phyloP scores from a whole-genome alignment of 495 filamentous ascomycete genomes.

The Pseudoneurospora amorphoporcata region DNA sequence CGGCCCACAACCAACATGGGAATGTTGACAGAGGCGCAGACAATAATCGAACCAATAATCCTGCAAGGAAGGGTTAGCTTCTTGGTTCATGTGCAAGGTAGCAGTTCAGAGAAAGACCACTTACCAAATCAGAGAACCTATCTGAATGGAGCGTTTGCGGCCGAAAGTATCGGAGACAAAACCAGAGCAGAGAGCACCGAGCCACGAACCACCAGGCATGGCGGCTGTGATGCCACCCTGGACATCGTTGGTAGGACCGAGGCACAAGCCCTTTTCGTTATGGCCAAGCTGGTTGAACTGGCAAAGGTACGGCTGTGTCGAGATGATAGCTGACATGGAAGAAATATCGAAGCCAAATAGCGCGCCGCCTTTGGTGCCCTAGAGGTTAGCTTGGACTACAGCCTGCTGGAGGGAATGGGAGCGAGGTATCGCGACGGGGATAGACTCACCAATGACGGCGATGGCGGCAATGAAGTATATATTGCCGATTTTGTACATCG shows the following conservation, averaged over 20 bases:
- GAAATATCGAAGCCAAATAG: slow-evolving; percentile 78
- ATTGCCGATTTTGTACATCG: slow-evolving; percentile 49
- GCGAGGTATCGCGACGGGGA: neutral
- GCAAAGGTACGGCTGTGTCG: slow-evolving; percentile 49
- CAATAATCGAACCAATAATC: slow-evolving; percentile 53
- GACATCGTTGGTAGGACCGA: slow-evolving; percentile 35
- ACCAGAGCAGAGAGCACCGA: slow-evolving; percentile 61
- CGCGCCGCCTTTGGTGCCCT: slow-evolving; percentile 47
- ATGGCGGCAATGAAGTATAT: slow-evolving; percentile 66
- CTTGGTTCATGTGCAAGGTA: neutral
- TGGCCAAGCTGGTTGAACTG: slow-evolving; percentile 48
- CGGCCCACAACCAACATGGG: slow-evolving; percentile 65
- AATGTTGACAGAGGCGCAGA: slow-evolving; percentile 63
- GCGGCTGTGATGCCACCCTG: slow-evolving; percentile 56
- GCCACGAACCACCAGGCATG: slow-evolving; percentile 67
- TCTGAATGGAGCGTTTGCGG: slow-evolving; percentile 55
- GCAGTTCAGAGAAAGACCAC: slow-evolving; percentile 7
- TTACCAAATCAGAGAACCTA: slow-evolving; percentile 54
- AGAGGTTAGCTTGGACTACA: slow-evolving; percentile 13
- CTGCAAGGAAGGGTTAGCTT: slow-evolving; percentile 3
- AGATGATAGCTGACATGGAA: slow-evolving; percentile 71
- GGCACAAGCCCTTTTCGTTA: slow-evolving; percentile 30
- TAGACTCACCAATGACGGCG: slow-evolving; percentile 48
- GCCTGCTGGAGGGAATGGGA: neutral
- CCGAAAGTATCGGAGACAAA: slow-evolving; percentile 57